A percentile compares a stretch with the other conserved stretches of the same genome.
Evolutionary conservation across 2,329 filamentous ascomycete species (phyloP).

Genomic region (Verticillium longisporum): DNA sequence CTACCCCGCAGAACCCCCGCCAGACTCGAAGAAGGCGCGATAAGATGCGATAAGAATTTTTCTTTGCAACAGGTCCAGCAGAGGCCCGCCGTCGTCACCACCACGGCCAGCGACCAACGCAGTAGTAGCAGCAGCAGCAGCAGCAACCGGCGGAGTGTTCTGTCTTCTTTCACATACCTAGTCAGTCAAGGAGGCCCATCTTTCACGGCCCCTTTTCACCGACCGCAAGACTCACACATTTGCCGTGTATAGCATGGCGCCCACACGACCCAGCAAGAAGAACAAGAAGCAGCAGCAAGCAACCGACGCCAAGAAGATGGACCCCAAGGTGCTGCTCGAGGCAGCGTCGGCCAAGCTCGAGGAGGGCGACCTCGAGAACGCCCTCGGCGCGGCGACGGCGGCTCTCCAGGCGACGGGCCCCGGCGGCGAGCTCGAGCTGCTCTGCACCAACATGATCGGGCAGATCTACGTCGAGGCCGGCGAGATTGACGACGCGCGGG

Average conservation of each 20-base stretch:
- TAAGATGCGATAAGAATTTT: slow-evolving; percentile 11
- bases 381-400: slow-evolving; percentile 29
- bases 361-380: slow-evolving; percentile 33
- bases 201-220: neutral
- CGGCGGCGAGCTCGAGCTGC: slow-evolving; percentile 46
- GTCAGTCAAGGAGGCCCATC: neutral
- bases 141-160: neutral
- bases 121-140: neutral
- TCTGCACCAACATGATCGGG: slow-evolving; percentile 69
- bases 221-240: neutral
- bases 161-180: neutral
- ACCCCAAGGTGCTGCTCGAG: slow-evolving; percentile 21
- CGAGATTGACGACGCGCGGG: slow-evolving; percentile 67
- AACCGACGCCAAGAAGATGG: slow-evolving; percentile 14
- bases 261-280: slow-evolving; percentile 31
- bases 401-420: slow-evolving; percentile 36
- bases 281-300: slow-evolving; percentile 20
- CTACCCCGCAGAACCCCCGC: neutral
- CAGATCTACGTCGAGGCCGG: slow-evolving; percentile 79
- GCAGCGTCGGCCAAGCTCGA: slow-evolving; percentile 35
- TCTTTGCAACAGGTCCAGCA: neutral
- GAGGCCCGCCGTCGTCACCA: neutral
- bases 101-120: neutral
- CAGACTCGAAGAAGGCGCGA: neutral
- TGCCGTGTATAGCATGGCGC: slow-evolving; percentile 26